These are phyloP conservation scores for Flaveria brownii DNA, from an alignment of 129 eudicot species.

Conservation along the genomic window DNA sequence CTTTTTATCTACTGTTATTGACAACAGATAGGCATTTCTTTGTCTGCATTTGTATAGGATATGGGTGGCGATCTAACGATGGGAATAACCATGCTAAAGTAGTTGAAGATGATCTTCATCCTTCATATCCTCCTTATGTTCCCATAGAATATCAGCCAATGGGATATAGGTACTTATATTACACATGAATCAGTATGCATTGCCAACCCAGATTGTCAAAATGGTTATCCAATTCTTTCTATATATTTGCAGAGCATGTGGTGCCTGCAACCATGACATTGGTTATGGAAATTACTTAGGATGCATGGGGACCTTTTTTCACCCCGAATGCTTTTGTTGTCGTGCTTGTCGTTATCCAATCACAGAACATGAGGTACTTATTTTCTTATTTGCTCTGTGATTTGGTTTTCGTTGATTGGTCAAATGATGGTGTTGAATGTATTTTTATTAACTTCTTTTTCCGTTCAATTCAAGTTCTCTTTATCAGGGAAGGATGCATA, in stretches of 20 bases:
- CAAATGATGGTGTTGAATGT: constrained; percentile 23
- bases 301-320: constrained; percentile 93
- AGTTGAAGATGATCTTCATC: constrained; percentile 46
- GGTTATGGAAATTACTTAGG: constrained; percentile 92
- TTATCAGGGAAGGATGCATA: constrained; percentile 92
- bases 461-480: constrained; percentile 80
- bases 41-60: constrained; percentile 44
- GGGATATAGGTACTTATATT: constrained; percentile 53
- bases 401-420: constrained; percentile 9
- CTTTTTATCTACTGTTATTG: not conserved
- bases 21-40: not conserved
- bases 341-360: constrained; percentile 80
- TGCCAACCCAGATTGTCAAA: constrained; percentile 16
- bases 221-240: not conserved
- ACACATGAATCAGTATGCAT: not conserved
- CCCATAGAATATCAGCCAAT: constrained; percentile 58
- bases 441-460: constrained; percentile 47
- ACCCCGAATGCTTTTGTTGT: constrained; percentile 88
- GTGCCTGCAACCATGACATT: constrained; percentile 84
- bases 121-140: constrained; percentile 68
- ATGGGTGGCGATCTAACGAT: constrained; percentile 51
- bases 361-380: constrained; percentile 82
- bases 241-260: constrained; percentile 65
- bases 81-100: constrained; percentile 63
- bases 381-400: not conserved